A percentile compares a stretch with the other conserved stretches of the same genome.
Conservation (phyloP, 1,139 yeast species). For the Yamadazyma spencermartinsiae region DNA sequence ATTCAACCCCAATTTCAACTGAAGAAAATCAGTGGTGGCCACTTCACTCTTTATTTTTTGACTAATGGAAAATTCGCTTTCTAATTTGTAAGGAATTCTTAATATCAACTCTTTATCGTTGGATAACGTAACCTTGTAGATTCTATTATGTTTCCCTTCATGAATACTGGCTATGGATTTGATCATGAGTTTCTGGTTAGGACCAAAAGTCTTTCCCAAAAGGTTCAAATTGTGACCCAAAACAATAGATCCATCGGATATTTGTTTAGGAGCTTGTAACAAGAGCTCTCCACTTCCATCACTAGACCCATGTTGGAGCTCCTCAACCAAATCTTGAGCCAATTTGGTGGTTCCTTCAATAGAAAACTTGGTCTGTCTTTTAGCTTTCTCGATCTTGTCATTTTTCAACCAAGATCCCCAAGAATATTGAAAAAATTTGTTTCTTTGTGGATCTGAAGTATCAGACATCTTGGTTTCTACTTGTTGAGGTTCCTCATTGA, state of each 20-base stretch:
- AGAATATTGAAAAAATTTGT: slow-evolving; percentile 77
- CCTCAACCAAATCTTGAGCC: slow-evolving; percentile 38
- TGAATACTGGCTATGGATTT: slow-evolving; percentile 81
- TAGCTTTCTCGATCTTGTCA: slow-evolving; percentile 69
- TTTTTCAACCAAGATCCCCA: slow-evolving; percentile 96
- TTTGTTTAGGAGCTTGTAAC: slow-evolving; percentile 35
- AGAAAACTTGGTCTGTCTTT: slow-evolving; percentile 80
- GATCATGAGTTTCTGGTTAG: slow-evolving; percentile 42
- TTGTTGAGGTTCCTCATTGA: slow-evolving; percentile 29
- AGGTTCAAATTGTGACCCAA: slow-evolving; percentile 48
- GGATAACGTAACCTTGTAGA: slow-evolving; percentile 69
- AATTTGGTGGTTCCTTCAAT: slow-evolving; percentile 68
- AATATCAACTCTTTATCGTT: slow-evolving; percentile 66
- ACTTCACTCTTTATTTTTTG: slow-evolving; percentile 83
- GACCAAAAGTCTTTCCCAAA: slow-evolving; percentile 43
- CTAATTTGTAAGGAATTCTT: slow-evolving; percentile 82
- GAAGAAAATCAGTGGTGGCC: slow-evolving; percentile 85
- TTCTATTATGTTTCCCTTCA: slow-evolving; percentile 91
- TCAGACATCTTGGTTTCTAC: slow-evolving; percentile 56
- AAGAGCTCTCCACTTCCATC: slow-evolving; percentile 26
- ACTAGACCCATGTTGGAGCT: slow-evolving; percentile 20
- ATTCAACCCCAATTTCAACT: slow-evolving; percentile 49
- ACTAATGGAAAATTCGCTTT: slow-evolving; percentile 60
- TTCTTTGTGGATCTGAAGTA: slow-evolving; percentile 67
- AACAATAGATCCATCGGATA: slow-evolving; percentile 42